phyloP scores from a whole-genome alignment of 176 grass and related monocot genomes.

The Juncus inflexus region DNA sequence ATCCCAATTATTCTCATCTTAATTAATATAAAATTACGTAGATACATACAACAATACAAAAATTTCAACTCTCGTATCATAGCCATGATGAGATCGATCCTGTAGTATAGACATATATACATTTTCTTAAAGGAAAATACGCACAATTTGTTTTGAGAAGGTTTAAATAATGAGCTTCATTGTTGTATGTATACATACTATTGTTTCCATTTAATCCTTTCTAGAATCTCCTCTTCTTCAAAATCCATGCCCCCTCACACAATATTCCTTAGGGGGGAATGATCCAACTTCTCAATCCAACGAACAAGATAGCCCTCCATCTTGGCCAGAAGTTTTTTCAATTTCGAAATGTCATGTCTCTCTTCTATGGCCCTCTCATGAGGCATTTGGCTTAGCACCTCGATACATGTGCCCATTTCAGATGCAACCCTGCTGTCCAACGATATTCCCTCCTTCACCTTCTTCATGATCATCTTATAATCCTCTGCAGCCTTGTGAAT shows the following conservation, averaged over 20 bases:
- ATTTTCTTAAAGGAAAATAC: too few relatives aligned
- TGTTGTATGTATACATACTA: too few relatives aligned
- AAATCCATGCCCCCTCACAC: neutral
- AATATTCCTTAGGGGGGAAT: conserved; percentile 12
- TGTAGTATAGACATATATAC: too few relatives aligned
- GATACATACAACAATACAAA: too few relatives aligned
- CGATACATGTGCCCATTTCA: conserved; percentile 20
- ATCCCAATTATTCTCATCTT: too few relatives aligned
- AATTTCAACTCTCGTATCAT: too few relatives aligned
- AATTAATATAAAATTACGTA: too few relatives aligned
- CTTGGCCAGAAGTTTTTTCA: conserved; percentile 22
- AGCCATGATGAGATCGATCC: too few relatives aligned
- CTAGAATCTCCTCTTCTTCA: neutral
- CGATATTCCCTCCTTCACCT: conserved; percentile 11
- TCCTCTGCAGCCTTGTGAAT: conserved; percentile 5
- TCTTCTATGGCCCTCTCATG: conserved; percentile 18
- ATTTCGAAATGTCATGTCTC: neutral
- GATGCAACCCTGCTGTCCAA: conserved; percentile 17
- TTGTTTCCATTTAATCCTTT: neutral
- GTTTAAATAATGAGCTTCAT: too few relatives aligned
- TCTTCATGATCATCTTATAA: neutral
- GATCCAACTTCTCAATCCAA: conserved; percentile 9
- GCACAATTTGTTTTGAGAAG: too few relatives aligned
- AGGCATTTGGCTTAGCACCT: conserved; percentile 15
- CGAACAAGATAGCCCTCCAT: conserved; percentile 9